Evolutionary conservation across 2,329 filamentous ascomycete genomes (phyloP).

Genomic region (Aspergillus fijiensis): DNA sequence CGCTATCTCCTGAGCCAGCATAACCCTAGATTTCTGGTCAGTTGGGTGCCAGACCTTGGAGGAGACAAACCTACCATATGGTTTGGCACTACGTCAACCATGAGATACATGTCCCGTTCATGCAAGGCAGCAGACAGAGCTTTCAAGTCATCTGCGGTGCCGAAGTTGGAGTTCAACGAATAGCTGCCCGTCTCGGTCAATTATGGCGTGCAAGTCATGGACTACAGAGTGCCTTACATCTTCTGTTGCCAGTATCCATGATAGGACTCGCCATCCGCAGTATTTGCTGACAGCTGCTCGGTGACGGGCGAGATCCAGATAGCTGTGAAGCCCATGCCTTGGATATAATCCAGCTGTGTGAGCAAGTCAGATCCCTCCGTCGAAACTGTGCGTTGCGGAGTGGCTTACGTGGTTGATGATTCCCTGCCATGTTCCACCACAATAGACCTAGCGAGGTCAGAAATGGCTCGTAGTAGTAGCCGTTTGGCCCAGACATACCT

Average conservation of each 20-base stretch:
- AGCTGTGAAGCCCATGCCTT: slow-evolving; percentile 50
- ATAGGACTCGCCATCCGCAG: slow-evolving; percentile 45
- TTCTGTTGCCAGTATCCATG: slow-evolving; percentile 55
- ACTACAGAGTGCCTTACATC: slow-evolving; percentile 28
- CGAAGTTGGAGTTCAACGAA: slow-evolving; percentile 58
- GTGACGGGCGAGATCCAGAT: slow-evolving; percentile 52
- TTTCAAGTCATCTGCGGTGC: slow-evolving; percentile 59
- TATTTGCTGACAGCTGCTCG: slow-evolving; percentile 35
- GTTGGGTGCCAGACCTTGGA: not conserved
- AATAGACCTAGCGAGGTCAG: slow-evolving; percentile 35
- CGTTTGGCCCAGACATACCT: slow-evolving; percentile 16
- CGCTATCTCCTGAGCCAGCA: slow-evolving; percentile 45
- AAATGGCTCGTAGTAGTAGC: not conserved
- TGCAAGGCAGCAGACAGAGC: slow-evolving; percentile 58
- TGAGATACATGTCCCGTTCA: slow-evolving; percentile 58
- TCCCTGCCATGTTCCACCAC: slow-evolving; percentile 51
- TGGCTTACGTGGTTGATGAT: slow-evolving; percentile 39
- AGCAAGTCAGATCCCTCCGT: not conserved
- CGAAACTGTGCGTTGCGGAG: no score
- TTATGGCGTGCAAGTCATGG: not conserved
- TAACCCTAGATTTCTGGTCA: slow-evolving; percentile 35
- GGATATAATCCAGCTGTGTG: slow-evolving; percentile 50
- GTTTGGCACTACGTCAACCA: slow-evolving; percentile 62
- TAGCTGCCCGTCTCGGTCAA: slow-evolving; percentile 32
- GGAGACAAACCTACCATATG: slow-evolving; percentile 44